A percentile compares a stretch with the other conserved stretches of the same genome.
These are phyloP conservation scores for Myxozyma sirexii DNA, from an alignment of 805 yeast genomes.

Conservation along the genomic window DNA sequence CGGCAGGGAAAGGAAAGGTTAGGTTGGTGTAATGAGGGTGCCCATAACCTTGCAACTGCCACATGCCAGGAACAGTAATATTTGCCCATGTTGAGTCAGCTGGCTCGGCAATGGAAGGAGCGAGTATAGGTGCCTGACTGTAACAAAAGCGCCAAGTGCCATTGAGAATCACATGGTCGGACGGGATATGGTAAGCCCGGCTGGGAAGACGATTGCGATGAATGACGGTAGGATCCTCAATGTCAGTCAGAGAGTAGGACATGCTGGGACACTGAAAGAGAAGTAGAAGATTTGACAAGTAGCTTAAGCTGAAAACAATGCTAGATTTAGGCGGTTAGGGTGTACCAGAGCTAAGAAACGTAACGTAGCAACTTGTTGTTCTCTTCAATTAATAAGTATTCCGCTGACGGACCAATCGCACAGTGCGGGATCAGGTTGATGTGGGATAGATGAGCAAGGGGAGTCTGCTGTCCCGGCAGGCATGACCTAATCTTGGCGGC, in stretches of 20 bases:
- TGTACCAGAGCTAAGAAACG: too few relatives aligned
- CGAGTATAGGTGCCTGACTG: slow-evolving; percentile 24
- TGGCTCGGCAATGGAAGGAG: slow-evolving; percentile 8
- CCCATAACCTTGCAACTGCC: slow-evolving; percentile 46
- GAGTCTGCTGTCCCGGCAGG: too few relatives aligned
- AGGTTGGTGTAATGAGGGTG: slow-evolving; percentile 45
- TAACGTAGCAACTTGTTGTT: too few relatives aligned
- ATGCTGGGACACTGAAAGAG: too few relatives aligned
- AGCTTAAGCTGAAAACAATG: too few relatives aligned
- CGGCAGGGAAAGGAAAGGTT: slow-evolving; percentile 42
- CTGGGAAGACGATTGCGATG: slow-evolving; percentile 27
- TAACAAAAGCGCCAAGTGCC: slow-evolving; percentile 40
- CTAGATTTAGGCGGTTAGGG: too few relatives aligned
- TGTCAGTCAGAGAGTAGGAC: slow-evolving; percentile 12
- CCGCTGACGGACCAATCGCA: too few relatives aligned
- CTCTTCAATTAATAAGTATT: too few relatives aligned
- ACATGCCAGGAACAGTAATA: slow-evolving; percentile 44
- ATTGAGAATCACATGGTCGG: slow-evolving; percentile 29
- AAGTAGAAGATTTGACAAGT: too few relatives aligned
- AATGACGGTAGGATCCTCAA: slow-evolving; percentile 20
- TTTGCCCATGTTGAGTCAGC: slow-evolving; percentile 23
- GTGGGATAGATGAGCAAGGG: too few relatives aligned
- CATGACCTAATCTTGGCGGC: too few relatives aligned
- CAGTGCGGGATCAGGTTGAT: too few relatives aligned
- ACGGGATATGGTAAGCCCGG: slow-evolving; percentile 27